These are phyloP conservation scores for Malania oleifera DNA, from an alignment of 164 flowering plant genomes.

Conservation along the genomic window DNA sequence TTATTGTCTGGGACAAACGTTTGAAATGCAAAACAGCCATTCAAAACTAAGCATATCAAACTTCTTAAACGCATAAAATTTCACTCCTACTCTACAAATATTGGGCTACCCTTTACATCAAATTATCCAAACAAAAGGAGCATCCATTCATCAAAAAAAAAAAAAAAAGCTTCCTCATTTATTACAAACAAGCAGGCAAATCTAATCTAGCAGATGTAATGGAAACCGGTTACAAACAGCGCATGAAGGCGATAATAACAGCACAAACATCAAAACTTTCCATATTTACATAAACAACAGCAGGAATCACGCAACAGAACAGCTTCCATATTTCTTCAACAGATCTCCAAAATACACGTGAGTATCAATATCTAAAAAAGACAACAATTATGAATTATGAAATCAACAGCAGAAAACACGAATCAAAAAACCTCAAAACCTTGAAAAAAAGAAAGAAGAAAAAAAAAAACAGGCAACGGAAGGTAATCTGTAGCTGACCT, in stretches of 20 bases:
- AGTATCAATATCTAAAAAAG: not conserved
- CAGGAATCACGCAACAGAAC: too few relatives aligned
- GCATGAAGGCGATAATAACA: conserved; percentile 3
- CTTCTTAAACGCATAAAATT: not conserved
- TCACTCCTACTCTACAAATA: not conserved
- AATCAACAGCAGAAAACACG: not conserved
- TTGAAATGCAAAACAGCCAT: not conserved
- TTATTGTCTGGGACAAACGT: conserved; percentile 25
- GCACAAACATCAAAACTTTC: conserved; percentile 1
- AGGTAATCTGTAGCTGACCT: conserved; percentile 6
- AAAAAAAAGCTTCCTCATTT: too few relatives aligned
- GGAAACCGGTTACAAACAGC: too few relatives aligned
- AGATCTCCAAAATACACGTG: conserved; percentile 10
- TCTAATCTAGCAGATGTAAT: not conserved
- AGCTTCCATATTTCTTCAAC: not conserved
- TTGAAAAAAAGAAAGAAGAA: not conserved
- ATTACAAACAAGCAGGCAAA: too few relatives aligned
- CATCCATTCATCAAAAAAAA: not conserved
- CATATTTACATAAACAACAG: conserved; percentile 1
- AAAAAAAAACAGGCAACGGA: not conserved
- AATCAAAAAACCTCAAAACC: conserved; percentile 13
- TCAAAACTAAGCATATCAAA: not conserved
- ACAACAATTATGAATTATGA: not conserved
- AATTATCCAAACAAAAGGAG: conserved; percentile 11
- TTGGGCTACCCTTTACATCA: not conserved